Evolutionary conservation across 805 yeast genomes (phyloP).

Genomic region (Wickerhamiella kurtzmanii): DNA sequence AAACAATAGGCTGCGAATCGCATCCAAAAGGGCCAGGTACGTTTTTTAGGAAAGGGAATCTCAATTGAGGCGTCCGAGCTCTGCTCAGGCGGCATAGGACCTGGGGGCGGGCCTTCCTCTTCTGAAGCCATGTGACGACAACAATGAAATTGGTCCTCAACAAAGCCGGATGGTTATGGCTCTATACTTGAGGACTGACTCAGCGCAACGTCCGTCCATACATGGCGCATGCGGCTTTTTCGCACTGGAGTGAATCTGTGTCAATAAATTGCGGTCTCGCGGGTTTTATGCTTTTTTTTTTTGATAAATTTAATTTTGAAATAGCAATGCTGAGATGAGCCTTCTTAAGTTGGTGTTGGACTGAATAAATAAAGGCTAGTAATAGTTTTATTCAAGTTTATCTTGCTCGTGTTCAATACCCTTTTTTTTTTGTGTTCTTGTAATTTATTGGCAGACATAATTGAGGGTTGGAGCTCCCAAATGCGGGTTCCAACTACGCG

Average conservation of each 20-base stretch:
- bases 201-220: background rate
- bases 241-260: background rate
- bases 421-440: background rate
- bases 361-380: too few relatives aligned
- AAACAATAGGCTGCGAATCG: conserved; percentile 21
- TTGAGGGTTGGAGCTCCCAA: too few relatives aligned
- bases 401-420: too few relatives aligned
- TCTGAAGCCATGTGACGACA: background rate
- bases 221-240: background rate
- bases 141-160: too few relatives aligned
- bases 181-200: too few relatives aligned
- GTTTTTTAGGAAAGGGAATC: background rate
- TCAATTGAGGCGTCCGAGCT: background rate
- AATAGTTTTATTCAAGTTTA: too few relatives aligned
- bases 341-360: too few relatives aligned
- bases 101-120: background rate
- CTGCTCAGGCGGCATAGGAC: background rate
- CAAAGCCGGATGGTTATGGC: too few relatives aligned
- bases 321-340: too few relatives aligned
- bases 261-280: background rate
- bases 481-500: too few relatives aligned
- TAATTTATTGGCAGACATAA: background rate
- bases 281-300: too few relatives aligned
- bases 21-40: background rate
- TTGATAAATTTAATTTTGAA: too few relatives aligned